phyloP scores from a whole-genome alignment of 371 early-diverging fungal species.

The Batkoa obscura region DNA sequence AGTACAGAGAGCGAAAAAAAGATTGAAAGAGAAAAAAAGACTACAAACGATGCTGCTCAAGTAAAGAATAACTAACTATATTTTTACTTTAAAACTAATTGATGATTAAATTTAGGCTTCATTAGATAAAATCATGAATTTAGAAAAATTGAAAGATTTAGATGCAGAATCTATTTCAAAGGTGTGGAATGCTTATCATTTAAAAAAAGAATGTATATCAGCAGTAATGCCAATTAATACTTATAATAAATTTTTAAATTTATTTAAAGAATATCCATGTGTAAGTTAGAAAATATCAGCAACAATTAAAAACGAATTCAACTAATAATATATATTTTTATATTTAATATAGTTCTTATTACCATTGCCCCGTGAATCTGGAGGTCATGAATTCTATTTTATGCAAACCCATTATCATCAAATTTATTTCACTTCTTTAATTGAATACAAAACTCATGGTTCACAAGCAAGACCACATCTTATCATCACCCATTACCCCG shows the following conservation, averaged over 20 bases:
- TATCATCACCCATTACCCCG: constrained; percentile 74
- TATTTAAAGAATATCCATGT: constrained; percentile 43
- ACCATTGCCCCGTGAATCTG: constrained; percentile 62
- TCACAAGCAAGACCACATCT: constrained; percentile 63
- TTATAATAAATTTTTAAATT: constrained; percentile 42
- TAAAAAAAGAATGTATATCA: constrained; percentile 40
- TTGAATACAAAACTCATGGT: constrained; percentile 75
- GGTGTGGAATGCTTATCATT: constrained; percentile 72
- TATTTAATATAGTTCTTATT: constrained; percentile 44
- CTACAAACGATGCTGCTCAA: background rate
- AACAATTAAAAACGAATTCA: background rate
- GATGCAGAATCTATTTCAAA: constrained; percentile 39
- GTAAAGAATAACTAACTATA: background rate
- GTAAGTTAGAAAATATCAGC: too few species aligned
- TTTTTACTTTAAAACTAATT: background rate
- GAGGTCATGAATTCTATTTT: constrained; percentile 73
- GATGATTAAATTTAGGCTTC: constrained; percentile 18
- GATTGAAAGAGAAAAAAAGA: background rate
- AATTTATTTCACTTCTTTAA: constrained; percentile 65
- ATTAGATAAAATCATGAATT: constrained; percentile 56
- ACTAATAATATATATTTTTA: too few species aligned
- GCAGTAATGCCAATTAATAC: constrained; percentile 53
- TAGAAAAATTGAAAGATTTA: constrained; percentile 43
- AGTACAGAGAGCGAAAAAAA: background rate
- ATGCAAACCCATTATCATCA: constrained; percentile 70